Base-by-base conservation (phyloP, 2,329 filamentous ascomycete genomes). In the Exophiala aquamarina region DNA sequence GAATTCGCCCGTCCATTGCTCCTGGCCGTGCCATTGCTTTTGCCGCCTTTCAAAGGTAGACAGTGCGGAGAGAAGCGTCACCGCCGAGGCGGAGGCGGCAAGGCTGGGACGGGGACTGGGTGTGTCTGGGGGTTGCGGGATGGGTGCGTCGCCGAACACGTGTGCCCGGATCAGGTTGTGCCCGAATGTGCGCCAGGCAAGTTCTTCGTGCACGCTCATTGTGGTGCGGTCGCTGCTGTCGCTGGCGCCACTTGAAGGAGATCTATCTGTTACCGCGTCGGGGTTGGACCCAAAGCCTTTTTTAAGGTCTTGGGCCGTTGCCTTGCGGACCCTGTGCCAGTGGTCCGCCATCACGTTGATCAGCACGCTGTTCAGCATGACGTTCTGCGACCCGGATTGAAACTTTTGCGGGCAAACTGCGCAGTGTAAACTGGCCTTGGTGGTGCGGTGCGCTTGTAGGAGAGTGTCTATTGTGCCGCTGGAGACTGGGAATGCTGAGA, bases 361-460 rank as follows among this genome's bases (percentile, higher is more conserved):
- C 10, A 74, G 59, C 9, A 70, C 72, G 10, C 66, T 67, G n/a
- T 66, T 64, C 39, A 74, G 64, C 68, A 72, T 73, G 35, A 74
- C 64, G 42, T 74, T 74, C 49, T 73, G 71, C 18, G 70, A 56
- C 5, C 66, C 65, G 1, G 69, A 67, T 26, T 67, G 63, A 46
- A 72, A 72, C 26, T 59, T 62, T 29, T 64, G 63, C 2, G 70
- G 70, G 47, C 71, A 74, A 14, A 63, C 54, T 34, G 61, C 55
- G 50, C 71, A 74, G 51, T 68, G 68, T 19, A 74, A 65, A 11
- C 72, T 69, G 15, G 62, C 55, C 21, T 62, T 63, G 11, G 69
- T 69, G 8, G 69, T 73, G 45, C 63, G 62, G 19, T 70, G 63
- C 13, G 67, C 68, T n/a, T 65, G 68, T 38, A 67, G 68, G 14